Evolutionary conservation across 2,329 filamentous ascomycete species (phyloP).

Genomic region (Huntiella abstrusa): DNA sequence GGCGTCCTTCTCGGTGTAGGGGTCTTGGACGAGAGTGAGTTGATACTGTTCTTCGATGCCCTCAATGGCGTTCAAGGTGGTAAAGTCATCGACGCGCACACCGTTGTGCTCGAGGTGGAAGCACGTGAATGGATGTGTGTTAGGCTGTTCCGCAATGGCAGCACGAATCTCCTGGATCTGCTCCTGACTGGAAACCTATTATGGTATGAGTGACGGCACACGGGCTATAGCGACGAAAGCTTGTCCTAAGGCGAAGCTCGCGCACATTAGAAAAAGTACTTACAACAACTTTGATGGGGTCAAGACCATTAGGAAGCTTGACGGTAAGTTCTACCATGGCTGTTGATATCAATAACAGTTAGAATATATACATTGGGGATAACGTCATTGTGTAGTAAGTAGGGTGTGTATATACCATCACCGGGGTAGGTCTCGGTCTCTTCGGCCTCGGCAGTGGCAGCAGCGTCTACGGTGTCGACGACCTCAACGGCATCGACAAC

Average conservation of each 20-base stretch:
- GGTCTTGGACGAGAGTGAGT: constrained; percentile 71
- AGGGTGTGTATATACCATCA: neutral
- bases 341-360: neutral
- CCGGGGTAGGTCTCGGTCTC: neutral
- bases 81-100: constrained; percentile 82
- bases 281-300: constrained; percentile 7
- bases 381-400: no score
- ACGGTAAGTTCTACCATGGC: constrained; percentile 10
- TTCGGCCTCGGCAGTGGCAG: neutral
- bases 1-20: constrained; percentile 96
- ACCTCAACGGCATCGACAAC: neutral
- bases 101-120: constrained; percentile 92
- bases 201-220: neutral
- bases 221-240: neutral
- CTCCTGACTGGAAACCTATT: constrained; percentile 73
- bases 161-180: constrained; percentile 95
- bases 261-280: neutral
- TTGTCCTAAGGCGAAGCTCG: no score
- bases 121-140: constrained; percentile 92
- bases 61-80: constrained; percentile 75
- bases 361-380: neutral
- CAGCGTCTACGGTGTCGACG: neutral
- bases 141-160: constrained; percentile 81
- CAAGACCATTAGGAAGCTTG: constrained; percentile 10
- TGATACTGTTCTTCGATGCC: constrained; percentile 61